Conservation (phyloP, 1,139 yeast species). For the Pichia sp. region DNA sequence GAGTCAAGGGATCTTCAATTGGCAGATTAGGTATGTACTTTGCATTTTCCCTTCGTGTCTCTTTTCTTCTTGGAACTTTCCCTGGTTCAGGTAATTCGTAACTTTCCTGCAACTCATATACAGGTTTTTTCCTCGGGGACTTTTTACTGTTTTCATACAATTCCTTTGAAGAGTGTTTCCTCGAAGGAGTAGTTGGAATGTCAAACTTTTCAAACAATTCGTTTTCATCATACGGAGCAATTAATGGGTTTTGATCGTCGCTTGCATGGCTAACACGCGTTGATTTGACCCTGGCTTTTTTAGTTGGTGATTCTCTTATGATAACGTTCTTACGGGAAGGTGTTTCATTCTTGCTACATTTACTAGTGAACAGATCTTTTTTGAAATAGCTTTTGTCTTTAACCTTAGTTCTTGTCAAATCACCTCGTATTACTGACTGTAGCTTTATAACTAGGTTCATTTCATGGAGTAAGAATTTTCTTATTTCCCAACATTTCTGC, state of each 20-base stretch:
- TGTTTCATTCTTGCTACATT: neutral
- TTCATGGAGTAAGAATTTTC: constrained; percentile 20
- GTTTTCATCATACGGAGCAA: constrained; percentile 16
- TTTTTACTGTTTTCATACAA: neutral
- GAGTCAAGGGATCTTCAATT: constrained; percentile 5
- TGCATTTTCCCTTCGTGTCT: constrained; percentile 10
- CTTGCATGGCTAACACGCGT: neutral
- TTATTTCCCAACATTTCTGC: constrained; percentile 17
- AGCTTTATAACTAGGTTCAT: constrained; percentile 22
- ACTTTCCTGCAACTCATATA: neutral
- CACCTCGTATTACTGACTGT: constrained; percentile 36
- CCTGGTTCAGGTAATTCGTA: constrained; percentile 5
- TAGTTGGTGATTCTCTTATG: constrained; percentile 2
- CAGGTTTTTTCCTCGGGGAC: neutral
- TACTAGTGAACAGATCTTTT: neutral
- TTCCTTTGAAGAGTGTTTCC: neutral
- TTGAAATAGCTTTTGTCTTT: neutral
- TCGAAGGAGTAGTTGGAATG: constrained; percentile 1
- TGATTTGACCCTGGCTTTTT: constrained; percentile 1
- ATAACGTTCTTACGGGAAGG: neutral
- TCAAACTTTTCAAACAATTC: constrained; percentile 19
- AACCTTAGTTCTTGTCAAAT: constrained; percentile 12
- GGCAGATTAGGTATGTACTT: constrained; percentile 16
- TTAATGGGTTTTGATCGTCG: constrained; percentile 3
- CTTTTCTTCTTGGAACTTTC: constrained; percentile 14